Evolutionary conservation across 768 basidiomycete genomes (phyloP), one percentile per base, ranked within the genome.

Genomic region (Asterophora lycoperdoides): DNA sequence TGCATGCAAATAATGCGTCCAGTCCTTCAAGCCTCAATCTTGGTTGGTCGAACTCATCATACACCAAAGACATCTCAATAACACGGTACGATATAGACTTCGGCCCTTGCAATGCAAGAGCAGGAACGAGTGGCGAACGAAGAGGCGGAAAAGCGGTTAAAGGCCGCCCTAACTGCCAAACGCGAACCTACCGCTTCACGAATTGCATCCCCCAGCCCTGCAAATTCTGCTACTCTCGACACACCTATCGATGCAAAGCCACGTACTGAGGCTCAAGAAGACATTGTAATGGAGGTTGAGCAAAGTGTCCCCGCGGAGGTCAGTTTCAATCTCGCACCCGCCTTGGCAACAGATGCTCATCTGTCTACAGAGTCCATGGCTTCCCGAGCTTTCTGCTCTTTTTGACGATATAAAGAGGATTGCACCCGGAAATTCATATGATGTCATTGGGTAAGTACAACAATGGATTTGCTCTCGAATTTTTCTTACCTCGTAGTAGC

Each of bases 1-100:
- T 91, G 93, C 45, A 96, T 98, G 89, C 92, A 94, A 62, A 86
- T 98, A 49, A 78, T 91, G 33, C 81, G 96, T 13, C 93, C 95
- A 11, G 83, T 87, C 46, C 71, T 89, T 37, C 81, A 88, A 54
- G 69, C 70, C 8, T 68, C 74, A 23, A 68, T 89, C 39, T 66
- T 88, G 58, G 86, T 86, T 62, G 48, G 77, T 69, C 35, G n/a
- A 20, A 20, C 23, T 32, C 20, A 14, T 49, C 15, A 23, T 30
- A 8, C 41, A 8, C 44, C 30, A 18, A 28, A 19, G 30, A 36
- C 4, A 26, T 18, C 13, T 39, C 37, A 46, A 20, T 9, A 42
- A 52, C 45, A 42, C 23, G 42, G 45, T 42, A 23, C 46, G 28
- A 34, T 44, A 23, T 55, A 88, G 85, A 72, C 69, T 51, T 74